Evolutionary conservation across 345 rosid genomes (phyloP).

Genomic region (Balakata baccata): DNA sequence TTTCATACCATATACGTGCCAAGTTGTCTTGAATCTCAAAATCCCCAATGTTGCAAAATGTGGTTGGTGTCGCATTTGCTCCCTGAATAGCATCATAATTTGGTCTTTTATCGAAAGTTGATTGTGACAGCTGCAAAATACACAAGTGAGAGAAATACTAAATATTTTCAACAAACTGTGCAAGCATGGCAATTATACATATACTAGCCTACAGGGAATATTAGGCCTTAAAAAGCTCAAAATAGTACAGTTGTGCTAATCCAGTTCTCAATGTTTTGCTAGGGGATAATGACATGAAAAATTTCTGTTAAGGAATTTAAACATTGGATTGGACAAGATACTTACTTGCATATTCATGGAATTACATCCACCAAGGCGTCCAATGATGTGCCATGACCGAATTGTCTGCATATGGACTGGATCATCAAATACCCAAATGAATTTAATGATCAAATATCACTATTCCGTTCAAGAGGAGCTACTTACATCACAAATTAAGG

Average conservation of each 20-base stretch:
- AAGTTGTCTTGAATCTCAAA: conserved; percentile 84
- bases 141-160: neutral
- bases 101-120: conserved; percentile 65
- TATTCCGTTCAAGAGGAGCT: conserved; percentile 7
- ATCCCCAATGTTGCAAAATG: conserved; percentile 88
- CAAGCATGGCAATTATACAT: too few species aligned
- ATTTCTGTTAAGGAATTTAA: neutral
- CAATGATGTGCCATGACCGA: conserved; percentile 91
- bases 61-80: conserved; percentile 74
- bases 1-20: conserved; percentile 70
- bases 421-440: conserved; percentile 12
- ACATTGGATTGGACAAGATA: conserved; percentile 1
- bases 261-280: neutral
- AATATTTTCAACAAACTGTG: too few species aligned
- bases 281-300: neutral
- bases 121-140: conserved; percentile 65
- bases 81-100: conserved; percentile 76
- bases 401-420: conserved; percentile 55
- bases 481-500: conserved; percentile 80
- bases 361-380: conserved; percentile 95
- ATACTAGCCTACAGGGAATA: neutral
- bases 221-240: neutral
- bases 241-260: neutral
- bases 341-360: conserved; percentile 97
- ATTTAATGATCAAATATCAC: conserved; percentile 3